Evolutionary conservation across 441 rosid genomes (phyloP).

Genomic region (Pelargonium citronellum): DNA sequence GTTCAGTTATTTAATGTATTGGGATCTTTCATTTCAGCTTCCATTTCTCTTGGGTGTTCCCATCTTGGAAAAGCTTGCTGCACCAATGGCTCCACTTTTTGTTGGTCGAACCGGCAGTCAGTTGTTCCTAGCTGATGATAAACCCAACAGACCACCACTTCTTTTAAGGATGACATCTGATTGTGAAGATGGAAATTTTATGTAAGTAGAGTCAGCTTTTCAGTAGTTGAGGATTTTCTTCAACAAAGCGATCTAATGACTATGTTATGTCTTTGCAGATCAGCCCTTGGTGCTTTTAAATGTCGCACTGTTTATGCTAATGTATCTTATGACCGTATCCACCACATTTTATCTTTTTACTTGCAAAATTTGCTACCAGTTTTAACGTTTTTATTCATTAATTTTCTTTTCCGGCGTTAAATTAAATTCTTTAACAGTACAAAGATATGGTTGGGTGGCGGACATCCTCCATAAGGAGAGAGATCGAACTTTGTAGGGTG

Average conservation of each 20-base stretch:
- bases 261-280: constrained; percentile 36
- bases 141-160: constrained; percentile 71
- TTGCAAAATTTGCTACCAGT: constrained; percentile 12
- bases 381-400: constrained; percentile 11
- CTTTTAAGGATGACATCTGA: constrained; percentile 83
- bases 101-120: constrained; percentile 80
- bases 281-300: constrained; percentile 69
- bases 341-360: background rate
- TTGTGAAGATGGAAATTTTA: constrained; percentile 53
- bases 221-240: constrained; percentile 7
- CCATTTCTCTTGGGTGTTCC: constrained; percentile 84
- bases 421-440: constrained; percentile 37
- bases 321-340: constrained; percentile 96
- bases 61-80: constrained; percentile 68
- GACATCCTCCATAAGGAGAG: constrained; percentile 88
- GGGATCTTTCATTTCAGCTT: constrained; percentile 41
- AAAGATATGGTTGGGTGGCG: constrained; percentile 99
- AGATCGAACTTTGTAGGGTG: constrained; percentile 77
- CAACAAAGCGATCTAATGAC: constrained; percentile 15
- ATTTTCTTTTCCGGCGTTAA: constrained; percentile 11
- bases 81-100: constrained; percentile 65
- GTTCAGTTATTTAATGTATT: constrained; percentile 8
- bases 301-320: constrained; percentile 71
- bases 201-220: constrained; percentile 42
- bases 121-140: constrained; percentile 74